These are phyloP conservation scores for Candida sp. DNA, from an alignment of 1,139 yeast genomes.

Conservation along the genomic window DNA sequence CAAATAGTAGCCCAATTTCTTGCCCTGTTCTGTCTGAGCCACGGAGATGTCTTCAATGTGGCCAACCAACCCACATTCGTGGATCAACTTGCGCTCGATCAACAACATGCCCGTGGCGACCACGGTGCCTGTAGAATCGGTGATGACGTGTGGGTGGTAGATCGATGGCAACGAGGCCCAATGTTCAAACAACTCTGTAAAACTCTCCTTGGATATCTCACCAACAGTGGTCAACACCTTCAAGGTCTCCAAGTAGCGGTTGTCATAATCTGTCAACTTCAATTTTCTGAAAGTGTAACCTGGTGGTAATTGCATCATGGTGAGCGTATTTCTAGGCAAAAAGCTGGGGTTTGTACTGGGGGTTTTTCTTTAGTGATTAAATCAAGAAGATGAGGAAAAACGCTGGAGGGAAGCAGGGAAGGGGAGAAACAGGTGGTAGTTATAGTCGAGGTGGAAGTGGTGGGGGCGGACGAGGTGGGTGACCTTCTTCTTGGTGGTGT, in stretches of 20 bases:
- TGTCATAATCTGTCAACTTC: constrained; percentile 45
- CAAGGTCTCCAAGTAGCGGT: constrained; percentile 54
- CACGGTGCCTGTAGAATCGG: constrained; percentile 48
- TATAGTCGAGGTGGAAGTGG: background rate
- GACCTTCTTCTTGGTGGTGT: background rate
- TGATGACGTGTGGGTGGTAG: constrained; percentile 67
- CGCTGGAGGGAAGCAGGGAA: background rate
- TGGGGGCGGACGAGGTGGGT: background rate
- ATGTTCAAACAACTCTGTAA: constrained; percentile 43
- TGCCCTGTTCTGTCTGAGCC: constrained; percentile 76
- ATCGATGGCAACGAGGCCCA: constrained; percentile 52
- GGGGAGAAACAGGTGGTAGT: background rate
- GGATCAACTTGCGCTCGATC: constrained; percentile 70
- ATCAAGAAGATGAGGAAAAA: background rate
- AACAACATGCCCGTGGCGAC: constrained; percentile 53
- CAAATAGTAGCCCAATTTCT: constrained; percentile 71
- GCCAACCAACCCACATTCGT: constrained; percentile 84
- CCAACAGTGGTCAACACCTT: constrained; percentile 71
- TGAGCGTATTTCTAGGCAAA: background rate
- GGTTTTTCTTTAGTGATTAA: background rate
- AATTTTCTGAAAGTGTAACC: constrained; percentile 60
- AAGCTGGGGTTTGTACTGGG: background rate
- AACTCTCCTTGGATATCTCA: constrained; percentile 45
- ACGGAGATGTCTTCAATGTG: constrained; percentile 97
- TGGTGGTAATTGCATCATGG: constrained; percentile 38